Evolutionary conservation across 2,329 filamentous ascomycete genomes (phyloP).

Genomic region (Calycina herbarum): DNA sequence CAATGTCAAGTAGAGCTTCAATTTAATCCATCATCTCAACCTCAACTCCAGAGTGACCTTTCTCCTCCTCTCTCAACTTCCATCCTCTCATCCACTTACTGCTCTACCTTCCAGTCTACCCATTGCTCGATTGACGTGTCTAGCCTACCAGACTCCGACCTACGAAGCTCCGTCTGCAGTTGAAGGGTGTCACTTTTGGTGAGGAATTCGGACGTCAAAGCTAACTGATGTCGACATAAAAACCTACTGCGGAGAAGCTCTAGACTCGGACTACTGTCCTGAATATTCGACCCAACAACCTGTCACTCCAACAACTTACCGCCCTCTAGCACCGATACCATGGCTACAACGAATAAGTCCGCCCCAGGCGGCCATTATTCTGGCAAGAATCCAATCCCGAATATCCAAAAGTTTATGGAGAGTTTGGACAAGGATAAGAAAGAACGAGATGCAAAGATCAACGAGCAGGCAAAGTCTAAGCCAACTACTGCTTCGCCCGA

Average conservation of each 20-base stretch:
- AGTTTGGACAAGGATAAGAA: constrained; percentile 78
- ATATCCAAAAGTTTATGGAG: constrained; percentile 80
- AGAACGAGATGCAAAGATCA: constrained; percentile 69
- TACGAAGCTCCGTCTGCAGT: background rate
- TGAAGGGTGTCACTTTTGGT: background rate
- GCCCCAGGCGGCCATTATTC: constrained; percentile 72
- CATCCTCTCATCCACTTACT: background rate
- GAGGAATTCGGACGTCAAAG: background rate
- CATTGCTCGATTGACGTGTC: background rate
- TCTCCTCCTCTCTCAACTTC: background rate
- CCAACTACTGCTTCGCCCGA: constrained; percentile 37
- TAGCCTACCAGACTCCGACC: background rate
- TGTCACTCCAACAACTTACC: background rate
- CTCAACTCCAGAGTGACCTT: background rate
- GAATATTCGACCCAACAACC: background rate
- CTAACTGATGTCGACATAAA: constrained; percentile 6
- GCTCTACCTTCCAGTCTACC: background rate
- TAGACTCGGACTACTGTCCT: background rate
- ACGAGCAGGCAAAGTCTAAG: constrained; percentile 50
- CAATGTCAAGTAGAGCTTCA: background rate
- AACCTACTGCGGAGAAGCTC: background rate
- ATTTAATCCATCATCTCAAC: background rate
- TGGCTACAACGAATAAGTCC: constrained; percentile 20
- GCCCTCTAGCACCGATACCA: background rate
- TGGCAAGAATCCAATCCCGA: constrained; percentile 80